These are phyloP conservation scores for Apiospora sp. DNA, from an alignment of 2,329 filamentous ascomycete genomes.

Conservation along the genomic window DNA sequence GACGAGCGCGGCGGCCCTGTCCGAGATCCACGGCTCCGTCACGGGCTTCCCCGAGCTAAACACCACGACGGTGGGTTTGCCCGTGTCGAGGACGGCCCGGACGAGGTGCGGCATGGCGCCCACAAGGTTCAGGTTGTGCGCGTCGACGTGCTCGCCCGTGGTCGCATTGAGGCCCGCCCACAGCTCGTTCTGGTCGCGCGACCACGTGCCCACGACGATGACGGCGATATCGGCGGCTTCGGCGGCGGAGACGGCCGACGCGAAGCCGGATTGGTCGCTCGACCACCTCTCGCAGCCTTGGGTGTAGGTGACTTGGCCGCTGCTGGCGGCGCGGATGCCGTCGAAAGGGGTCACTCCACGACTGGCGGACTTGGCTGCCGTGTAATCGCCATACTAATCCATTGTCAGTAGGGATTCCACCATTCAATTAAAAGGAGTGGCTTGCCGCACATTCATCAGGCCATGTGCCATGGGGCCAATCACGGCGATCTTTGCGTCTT, in stretches of 20 bases:
- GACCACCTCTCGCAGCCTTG: slow-evolving; percentile 79
- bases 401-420: slow-evolving; percentile 6
- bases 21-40: slow-evolving; percentile 76
- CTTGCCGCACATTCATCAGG: slow-evolving; percentile 65
- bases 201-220: slow-evolving; percentile 79
- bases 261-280: slow-evolving; percentile 71
- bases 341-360: slow-evolving; percentile 74
- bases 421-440: not conserved
- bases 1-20: slow-evolving; percentile 68
- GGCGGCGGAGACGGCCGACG: slow-evolving; percentile 70
- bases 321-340: slow-evolving; percentile 68
- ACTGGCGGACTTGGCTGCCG: slow-evolving; percentile 69
- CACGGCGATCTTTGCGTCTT: slow-evolving; percentile 73
- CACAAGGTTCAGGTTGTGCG: slow-evolving; percentile 69
- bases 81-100: slow-evolving; percentile 71
- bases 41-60: slow-evolving; percentile 76
- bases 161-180: slow-evolving; percentile 77
- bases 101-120: slow-evolving; percentile 75
- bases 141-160: slow-evolving; percentile 77
- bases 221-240: slow-evolving; percentile 74
- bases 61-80: slow-evolving; percentile 72
- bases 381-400: slow-evolving; percentile 75
- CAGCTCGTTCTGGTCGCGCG: slow-evolving; percentile 74
- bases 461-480: slow-evolving; percentile 79
- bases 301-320: slow-evolving; percentile 69